Base-by-base conservation (phyloP, 2,329 filamentous ascomycete species). In the Scedosporium dehoogii region DNA sequence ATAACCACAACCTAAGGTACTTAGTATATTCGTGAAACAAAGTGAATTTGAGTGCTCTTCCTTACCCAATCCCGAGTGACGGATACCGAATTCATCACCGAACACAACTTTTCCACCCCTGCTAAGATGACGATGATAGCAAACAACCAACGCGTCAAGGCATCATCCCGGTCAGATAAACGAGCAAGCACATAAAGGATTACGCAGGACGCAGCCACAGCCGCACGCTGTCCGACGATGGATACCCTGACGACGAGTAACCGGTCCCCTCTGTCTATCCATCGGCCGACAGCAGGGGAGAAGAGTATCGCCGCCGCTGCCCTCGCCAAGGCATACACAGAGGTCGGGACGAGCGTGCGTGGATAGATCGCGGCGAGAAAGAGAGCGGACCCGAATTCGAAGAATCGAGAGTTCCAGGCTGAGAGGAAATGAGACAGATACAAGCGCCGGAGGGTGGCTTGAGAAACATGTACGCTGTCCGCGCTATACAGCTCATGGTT, bases 1-100 rank as follows among this genome's bases (percentile, higher is more conserved):
- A 70, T 63, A 6, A 84, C 75, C 0, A 84, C 78, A 3, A 84
- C 75, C 46, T 55, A 55, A 23, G 23, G 6, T 48, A 55, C 4
- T 38, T 38, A 38, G 33, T 38, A 14, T 38, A 38, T 38, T 10
- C 2, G 14, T 38, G 33, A 38, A 38, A 38, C 12, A 27, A 14
- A 16, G 9, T 14, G 21, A 12, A 27, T 27, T 25, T 3, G 51
- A 27, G 25, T 1, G 7, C 27, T 14, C 62, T 68, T 38, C 33
- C 33, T 18, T 66, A 84, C 79, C 88, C 88, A 91, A 67, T 92
- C 89, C 68, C 85, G 77, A 70, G 91, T 89, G 0, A 92, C 80
- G 0, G 88, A 78, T 0, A 91, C 82, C 0, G 83, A 77, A 69
- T 91, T 91, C 70, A 85, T 79, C 6, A 86, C 78, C 1, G 85